These are phyloP conservation scores for Microbotryum lychnidis-dioicae DNA, from an alignment of 1,284 basidiomycete genomes.

Conservation along the genomic window DNA sequence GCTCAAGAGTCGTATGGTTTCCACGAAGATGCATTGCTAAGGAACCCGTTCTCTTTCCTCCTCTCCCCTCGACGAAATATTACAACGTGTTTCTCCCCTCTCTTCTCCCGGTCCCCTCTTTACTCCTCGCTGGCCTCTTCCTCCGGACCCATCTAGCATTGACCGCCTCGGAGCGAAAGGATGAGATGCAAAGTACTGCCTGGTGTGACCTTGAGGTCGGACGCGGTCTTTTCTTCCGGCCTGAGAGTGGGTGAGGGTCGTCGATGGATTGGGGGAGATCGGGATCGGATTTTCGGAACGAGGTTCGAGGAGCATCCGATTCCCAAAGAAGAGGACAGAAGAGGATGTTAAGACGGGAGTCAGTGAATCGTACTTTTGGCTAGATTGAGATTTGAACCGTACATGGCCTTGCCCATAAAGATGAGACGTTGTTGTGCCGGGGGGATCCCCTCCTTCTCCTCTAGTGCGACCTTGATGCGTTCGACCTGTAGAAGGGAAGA, in stretches of 20 bases:
- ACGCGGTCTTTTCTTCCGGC: slow-evolving; percentile 77
- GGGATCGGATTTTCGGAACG: neutral
- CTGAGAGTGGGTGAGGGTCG: slow-evolving; percentile 33
- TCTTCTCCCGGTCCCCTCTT: too few relatives aligned
- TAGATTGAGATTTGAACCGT: slow-evolving; percentile 40
- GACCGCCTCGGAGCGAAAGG: slow-evolving; percentile 79
- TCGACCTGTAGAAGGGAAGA: slow-evolving; percentile 56
- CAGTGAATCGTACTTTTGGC: neutral
- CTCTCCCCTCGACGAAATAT: too few relatives aligned
- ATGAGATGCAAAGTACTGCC: slow-evolving; percentile 86
- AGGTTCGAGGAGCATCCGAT: neutral
- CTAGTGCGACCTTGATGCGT: slow-evolving; percentile 96
- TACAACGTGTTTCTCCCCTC: too few relatives aligned
- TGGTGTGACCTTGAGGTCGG: slow-evolving; percentile 69
- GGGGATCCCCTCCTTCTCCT: slow-evolving; percentile 98
- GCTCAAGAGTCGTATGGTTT: too few relatives aligned
- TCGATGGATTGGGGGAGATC: neutral
- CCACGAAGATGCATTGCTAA: too few relatives aligned
- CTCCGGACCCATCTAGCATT: slow-evolving; percentile 13
- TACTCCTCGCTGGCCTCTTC: neutral
- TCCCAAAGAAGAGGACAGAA: neutral
- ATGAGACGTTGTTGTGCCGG: slow-evolving; percentile 95
- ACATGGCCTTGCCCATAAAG: slow-evolving; percentile 93
- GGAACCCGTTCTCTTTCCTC: too few relatives aligned
- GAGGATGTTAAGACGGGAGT: neutral